Evolutionary conservation across 441 rosid species (phyloP), one percentile per base, ranked within the genome.

Genomic region (Breynia disticha): DNA sequence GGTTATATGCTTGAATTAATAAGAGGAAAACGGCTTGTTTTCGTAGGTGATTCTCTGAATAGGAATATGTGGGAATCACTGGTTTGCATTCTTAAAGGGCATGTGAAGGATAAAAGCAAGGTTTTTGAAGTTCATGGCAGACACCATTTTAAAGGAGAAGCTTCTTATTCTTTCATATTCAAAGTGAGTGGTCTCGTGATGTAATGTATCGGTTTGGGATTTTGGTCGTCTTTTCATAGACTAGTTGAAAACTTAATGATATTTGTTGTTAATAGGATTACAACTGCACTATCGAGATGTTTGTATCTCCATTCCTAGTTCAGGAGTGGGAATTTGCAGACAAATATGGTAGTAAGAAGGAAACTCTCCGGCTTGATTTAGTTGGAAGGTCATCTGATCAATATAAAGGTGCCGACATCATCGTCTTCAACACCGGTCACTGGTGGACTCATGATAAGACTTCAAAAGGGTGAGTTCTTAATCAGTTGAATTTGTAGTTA

Each of bases 371-470:
- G 74, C 79, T 91, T 16, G 98, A 91, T 76, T 66, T 84, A 63
- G 80, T 88, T 0, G 86, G 87, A 16, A 79, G 74, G 71, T 76
- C 90, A 0, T 78, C 89, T 0, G 76, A 79, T 59, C 74, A 67
- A 56, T 91, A 91, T 61, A 84, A 73, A 66, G 72, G 47, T 19
- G 97, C 94, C 1, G 91, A 91, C 55, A 58, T 88, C 21, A 68
- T 91, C 50, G 65, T 91, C 50, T 91, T 88, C 78, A 91, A 91
- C 56, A 91, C 98, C 0, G 98, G 98, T 16, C 98, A 91, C 49
- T 91, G 98, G 98, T 88, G 98, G 98, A 91, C 97, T 68, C 98
- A 91, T 52, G 97, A 91, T 9, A 91, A 91, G 71, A 91, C 98
- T 50, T 74, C 95, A 17, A 73, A 63, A 72, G 98, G 98, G 98